These are phyloP conservation scores for Cupressus sempervirens DNA, from an alignment of 75 land plant genomes.

Conservation along the genomic window DNA sequence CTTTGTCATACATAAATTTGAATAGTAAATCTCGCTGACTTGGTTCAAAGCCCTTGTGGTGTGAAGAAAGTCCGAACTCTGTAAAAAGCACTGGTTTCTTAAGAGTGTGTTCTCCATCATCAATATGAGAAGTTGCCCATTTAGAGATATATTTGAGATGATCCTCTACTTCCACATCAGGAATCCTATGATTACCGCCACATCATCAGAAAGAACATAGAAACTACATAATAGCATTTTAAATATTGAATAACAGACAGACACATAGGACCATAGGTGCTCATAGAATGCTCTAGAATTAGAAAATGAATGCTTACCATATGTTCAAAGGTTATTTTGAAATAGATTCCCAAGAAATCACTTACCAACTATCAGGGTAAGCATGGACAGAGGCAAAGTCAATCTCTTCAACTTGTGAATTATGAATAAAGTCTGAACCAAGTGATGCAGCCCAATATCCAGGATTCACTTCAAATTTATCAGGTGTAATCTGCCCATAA, in stretches of 20 bases:
- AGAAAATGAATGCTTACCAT: neutral
- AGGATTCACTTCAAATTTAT: slow-evolving; percentile 34
- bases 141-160: slow-evolving; percentile 36
- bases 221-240: neutral
- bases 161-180: slow-evolving; percentile 34
- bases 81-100: slow-evolving; percentile 76
- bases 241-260: neutral
- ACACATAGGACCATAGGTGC: neutral
- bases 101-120: slow-evolving; percentile 44
- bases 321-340: neutral
- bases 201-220: neutral
- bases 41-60: slow-evolving; percentile 15
- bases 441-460: slow-evolving; percentile 31
- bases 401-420: slow-evolving; percentile 41
- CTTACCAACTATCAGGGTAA: slow-evolving; percentile 80
- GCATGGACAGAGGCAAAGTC: slow-evolving; percentile 84
- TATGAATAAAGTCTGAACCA: slow-evolving; percentile 69
- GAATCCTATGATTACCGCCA: slow-evolving; percentile 41
- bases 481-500: slow-evolving; percentile 36
- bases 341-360: neutral
- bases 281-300: neutral
- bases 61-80: slow-evolving; percentile 56
- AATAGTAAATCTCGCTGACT: slow-evolving; percentile 38
- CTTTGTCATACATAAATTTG: slow-evolving; percentile 36
- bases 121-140: slow-evolving; percentile 64